Base-by-base conservation (phyloP, 495 filamentous ascomycete species). In the Neurospora sp. region DNA sequence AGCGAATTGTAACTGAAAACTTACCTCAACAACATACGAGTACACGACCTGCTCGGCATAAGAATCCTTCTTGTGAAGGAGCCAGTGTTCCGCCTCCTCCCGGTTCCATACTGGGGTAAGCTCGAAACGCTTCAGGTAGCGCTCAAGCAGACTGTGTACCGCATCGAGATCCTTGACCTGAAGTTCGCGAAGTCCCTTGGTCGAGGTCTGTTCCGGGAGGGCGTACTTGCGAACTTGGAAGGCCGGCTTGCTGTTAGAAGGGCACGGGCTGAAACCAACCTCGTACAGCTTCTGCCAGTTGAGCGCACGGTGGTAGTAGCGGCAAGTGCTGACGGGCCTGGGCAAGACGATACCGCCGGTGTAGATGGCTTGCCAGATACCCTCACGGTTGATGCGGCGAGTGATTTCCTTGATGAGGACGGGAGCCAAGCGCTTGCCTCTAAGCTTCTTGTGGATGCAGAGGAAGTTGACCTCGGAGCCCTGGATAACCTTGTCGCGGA, bases 371-470 rank as follows among this genome's bases (percentile, higher is more conserved):
- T 98, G 95, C 85, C 89, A 98, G 73, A 97, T 91, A 4, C 89
- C 91, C 47, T 89, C 85, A 35, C 91, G 78, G 80, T 98, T 95
- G 83, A 93, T 94, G 69, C 93, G 88, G 22, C 96, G 90, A 10
- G 96, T 98, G 78, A 99, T 94, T 79, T 98, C 96, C 79, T 98
- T 96, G 83, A 99, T 99, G 47, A 99, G 87, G 4, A 97, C 91
- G 0, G 96, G 96, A 0, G 96, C 88, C 45, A 99, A 87, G 12
- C 96, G 90, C 82, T 99, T 98, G 16, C 91, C 89, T 53, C 96
- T 92, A 9, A 99, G 89, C 82, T 98, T 98, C 86, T 97, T 98
- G 86, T 98, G 96, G 74, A 98, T 89, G 80, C 93, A 96, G 70
- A 99, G 91, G 85, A 97, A 98, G 83, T 99, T 98, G 83, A 98